These are phyloP conservation scores for Eucalyptus regnans DNA, from an alignment of 345 rosid species.

Conservation along the genomic window DNA sequence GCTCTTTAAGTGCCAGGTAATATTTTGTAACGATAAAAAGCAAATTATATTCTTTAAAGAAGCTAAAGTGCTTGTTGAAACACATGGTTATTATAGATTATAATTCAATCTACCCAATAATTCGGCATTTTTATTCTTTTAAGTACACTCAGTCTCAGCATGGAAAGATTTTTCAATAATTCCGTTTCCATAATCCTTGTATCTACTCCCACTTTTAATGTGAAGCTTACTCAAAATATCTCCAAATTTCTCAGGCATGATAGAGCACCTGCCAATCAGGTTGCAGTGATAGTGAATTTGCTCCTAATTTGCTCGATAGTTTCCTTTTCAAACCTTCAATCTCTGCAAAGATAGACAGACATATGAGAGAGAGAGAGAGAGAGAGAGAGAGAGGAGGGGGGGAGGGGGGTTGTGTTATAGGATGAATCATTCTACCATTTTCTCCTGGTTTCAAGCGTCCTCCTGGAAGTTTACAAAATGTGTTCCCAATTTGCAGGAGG, in stretches of 20 bases:
- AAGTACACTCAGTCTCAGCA: neutral
- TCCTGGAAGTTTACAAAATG: constrained; percentile 98
- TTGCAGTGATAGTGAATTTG: constrained; percentile 63
- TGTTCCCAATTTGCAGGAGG: constrained; percentile 91
- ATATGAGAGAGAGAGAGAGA: neutral
- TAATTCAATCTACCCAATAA: neutral
- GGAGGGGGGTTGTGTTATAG: neutral
- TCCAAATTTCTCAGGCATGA: neutral
- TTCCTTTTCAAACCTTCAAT: constrained; percentile 92
- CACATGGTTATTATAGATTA: neutral
- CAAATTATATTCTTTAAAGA: neutral
- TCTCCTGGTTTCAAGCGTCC: constrained; percentile 97
- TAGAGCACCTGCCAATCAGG: constrained; percentile 87
- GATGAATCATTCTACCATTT: constrained; percentile 39
- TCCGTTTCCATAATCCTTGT: neutral
- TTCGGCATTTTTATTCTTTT: neutral
- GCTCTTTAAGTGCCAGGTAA: neutral
- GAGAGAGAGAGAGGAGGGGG: neutral
- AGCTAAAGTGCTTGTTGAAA: neutral
- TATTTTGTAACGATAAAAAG: neutral
- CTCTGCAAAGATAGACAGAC: constrained; percentile 23
- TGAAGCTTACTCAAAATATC: neutral
- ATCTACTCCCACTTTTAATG: neutral
- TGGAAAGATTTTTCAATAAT: neutral
- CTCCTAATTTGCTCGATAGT: constrained; percentile 92